phyloP scores from a whole-genome alignment of 2,329 filamentous ascomycete species.

The Fusarium continuum region DNA sequence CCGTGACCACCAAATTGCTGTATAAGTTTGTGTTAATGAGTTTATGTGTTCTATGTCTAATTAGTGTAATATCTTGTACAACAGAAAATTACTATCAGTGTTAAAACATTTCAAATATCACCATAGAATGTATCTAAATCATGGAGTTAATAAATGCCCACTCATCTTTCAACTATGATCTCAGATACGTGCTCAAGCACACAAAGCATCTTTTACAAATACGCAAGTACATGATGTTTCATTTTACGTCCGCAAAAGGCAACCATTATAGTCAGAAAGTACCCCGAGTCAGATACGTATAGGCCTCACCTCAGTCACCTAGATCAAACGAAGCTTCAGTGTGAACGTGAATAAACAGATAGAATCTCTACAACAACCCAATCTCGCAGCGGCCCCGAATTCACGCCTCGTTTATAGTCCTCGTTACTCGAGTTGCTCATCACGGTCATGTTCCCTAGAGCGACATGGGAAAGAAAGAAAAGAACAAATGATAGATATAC shows the following conservation, averaged over 20 bases:
- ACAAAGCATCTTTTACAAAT: not conserved
- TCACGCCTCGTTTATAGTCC: conserved; percentile 29
- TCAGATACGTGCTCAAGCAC: not conserved
- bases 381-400: conserved; percentile 21
- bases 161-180: not conserved
- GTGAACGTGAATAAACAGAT: conserved; percentile 1
- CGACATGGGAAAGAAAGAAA: conserved; percentile 17
- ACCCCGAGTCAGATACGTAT: not conserved
- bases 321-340: no score
- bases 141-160: conserved; percentile 14
- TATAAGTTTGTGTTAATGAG: conserved; percentile 22
- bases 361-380: conserved; percentile 26
- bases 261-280: not conserved
- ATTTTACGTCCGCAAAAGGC: not conserved
- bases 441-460: conserved; percentile 30
- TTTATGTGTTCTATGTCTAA: conserved; percentile 39
- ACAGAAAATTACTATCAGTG: conserved; percentile 8
- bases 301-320: not conserved
- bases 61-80: conserved; percentile 12
- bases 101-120: conserved; percentile 10
- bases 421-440: conserved; percentile 34
- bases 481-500: conserved; percentile 28
- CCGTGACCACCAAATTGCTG: not conserved
- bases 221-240: no score
- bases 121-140: conserved; percentile 21